Evolutionary conservation across 2,329 filamentous ascomycete species (phyloP).

Genomic region (Penicillium sclerotiorum): DNA sequence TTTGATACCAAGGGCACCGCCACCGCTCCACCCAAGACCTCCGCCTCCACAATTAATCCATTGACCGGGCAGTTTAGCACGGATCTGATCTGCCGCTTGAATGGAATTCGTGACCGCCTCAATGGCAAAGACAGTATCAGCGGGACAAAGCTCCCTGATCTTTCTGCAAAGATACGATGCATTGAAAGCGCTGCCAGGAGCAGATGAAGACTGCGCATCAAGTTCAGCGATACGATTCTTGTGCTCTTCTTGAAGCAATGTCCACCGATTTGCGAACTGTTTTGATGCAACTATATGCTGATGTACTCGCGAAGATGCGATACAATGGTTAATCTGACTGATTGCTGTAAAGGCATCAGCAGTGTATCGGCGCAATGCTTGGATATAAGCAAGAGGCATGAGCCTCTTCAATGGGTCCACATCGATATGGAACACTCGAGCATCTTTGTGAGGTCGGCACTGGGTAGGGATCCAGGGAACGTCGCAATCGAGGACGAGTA

Average conservation of each 20-base stretch:
- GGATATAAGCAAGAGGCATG: conserved; percentile 70
- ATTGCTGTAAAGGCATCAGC: conserved; percentile 51
- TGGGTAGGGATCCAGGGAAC: conserved; percentile 87
- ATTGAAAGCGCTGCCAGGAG: too few relatives aligned
- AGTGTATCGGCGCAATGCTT: too few relatives aligned
- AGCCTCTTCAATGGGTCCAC: conserved; percentile 68
- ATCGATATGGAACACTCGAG: conserved; percentile 67
- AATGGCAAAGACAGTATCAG: conserved; percentile 70
- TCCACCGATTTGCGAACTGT: too few relatives aligned
- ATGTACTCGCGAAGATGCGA: too few relatives aligned
- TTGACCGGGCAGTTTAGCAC: conserved; percentile 22
- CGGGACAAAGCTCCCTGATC: conserved; percentile 58
- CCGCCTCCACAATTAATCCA: conserved; percentile 60
- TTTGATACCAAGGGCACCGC: conserved; percentile 73
- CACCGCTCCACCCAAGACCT: conserved; percentile 77
- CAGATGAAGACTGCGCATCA: too few relatives aligned
- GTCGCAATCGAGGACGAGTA: conserved; percentile 82
- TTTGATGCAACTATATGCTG: too few relatives aligned
- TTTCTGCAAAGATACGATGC: conserved; percentile 57
- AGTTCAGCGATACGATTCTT: too few relatives aligned
- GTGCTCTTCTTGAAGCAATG: too few relatives aligned
- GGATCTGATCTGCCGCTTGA: conserved; percentile 23
- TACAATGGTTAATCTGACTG: conserved; percentile 47
- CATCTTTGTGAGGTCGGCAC: conserved; percentile 51
- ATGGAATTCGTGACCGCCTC: conserved; percentile 74